Evolutionary conservation across 1,139 yeast genomes (phyloP).

Genomic region (Candida neerlandica): DNA sequence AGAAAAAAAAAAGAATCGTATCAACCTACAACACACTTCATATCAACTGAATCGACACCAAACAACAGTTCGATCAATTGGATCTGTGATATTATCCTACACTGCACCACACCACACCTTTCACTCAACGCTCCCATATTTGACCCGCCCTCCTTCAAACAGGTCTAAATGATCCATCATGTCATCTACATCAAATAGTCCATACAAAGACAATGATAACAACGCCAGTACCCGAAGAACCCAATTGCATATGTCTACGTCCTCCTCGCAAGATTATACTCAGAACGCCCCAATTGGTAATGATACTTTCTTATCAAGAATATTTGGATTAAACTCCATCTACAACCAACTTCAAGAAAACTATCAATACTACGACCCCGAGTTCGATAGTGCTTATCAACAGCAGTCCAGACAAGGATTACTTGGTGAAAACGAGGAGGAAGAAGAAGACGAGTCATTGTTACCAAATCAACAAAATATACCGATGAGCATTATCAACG

Average conservation of each 20-base stretch:
- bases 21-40: not conserved
- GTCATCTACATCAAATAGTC: slow-evolving; percentile 6
- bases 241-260: slow-evolving; percentile 1
- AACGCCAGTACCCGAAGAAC: not conserved
- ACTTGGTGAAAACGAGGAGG: slow-evolving; percentile 3
- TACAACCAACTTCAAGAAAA: slow-evolving; percentile 45
- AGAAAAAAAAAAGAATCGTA: not conserved
- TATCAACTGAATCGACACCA: not conserved
- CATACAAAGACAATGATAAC: slow-evolving; percentile 4
- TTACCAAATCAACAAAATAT: slow-evolving; percentile 6
- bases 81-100: not conserved
- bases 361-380: slow-evolving; percentile 44
- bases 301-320: slow-evolving; percentile 59
- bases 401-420: slow-evolving; percentile 7
- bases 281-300: slow-evolving; percentile 15
- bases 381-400: slow-evolving; percentile 23
- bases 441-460: slow-evolving; percentile 15
- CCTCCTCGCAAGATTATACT: not conserved
- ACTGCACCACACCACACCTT: not conserved
- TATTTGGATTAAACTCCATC: slow-evolving; percentile 56
- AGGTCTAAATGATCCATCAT: not conserved
- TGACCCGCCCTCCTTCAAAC: too few relatives aligned
- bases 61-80: not conserved
- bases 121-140: not conserved
- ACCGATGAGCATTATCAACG: not conserved